Conservation (phyloP, 1,284 basidiomycete species). For the Phaffia rhodozyma region DNA sequence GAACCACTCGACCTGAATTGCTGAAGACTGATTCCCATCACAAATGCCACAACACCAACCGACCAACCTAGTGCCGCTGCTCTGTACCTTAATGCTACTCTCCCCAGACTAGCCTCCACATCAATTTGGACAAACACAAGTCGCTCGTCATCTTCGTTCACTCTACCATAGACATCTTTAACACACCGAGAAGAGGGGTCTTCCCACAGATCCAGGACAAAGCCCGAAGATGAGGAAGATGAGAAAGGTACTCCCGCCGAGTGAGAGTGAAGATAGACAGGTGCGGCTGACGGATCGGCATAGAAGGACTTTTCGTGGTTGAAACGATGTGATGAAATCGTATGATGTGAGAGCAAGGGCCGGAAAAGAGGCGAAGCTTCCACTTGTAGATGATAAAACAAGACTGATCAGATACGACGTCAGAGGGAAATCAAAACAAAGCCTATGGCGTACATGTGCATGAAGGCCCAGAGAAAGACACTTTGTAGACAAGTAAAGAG, state of each 20-base stretch:
- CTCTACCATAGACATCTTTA: conserved; percentile 29
- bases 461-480: conserved; percentile 31
- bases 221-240: conserved; percentile 20
- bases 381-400: not conserved
- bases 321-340: not conserved
- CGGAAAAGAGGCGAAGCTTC: conserved; percentile 41
- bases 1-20: conserved; percentile 16
- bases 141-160: conserved; percentile 23
- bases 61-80: conserved; percentile 57
- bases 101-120: conserved; percentile 54
- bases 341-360: conserved; percentile 46
- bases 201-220: conserved; percentile 31
- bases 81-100: conserved; percentile 58
- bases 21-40: conserved; percentile 39
- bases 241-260: conserved; percentile 51
- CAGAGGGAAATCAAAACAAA: not conserved
- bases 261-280: conserved; percentile 59
- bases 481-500: conserved; percentile 51
- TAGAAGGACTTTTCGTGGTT: conserved; percentile 58
- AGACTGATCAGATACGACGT: conserved; percentile 11
- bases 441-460: conserved; percentile 22
- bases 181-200: conserved; percentile 26
- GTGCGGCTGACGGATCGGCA: conserved; percentile 33
- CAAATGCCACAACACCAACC: conserved; percentile 48
- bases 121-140: conserved; percentile 47